Evolutionary conservation across 768 basidiomycete genomes (phyloP), one percentile per base, ranked within the genome.

Genomic region (Suillus occidentalis): DNA sequence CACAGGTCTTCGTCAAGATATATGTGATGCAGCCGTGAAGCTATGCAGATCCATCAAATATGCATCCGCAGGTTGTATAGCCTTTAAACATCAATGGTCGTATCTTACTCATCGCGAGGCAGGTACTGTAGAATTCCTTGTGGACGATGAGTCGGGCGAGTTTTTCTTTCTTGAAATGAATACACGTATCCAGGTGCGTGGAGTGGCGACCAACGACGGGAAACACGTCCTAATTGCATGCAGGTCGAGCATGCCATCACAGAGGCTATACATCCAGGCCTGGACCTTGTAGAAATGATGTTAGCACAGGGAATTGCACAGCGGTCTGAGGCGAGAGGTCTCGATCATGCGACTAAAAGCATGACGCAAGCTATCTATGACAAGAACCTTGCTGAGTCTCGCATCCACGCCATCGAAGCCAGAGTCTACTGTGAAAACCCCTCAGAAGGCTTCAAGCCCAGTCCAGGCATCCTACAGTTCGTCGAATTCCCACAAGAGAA

Each of bases 91-190:
- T 52, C 36, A 49, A 18, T 0, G 28, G 22, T 60, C 14, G 49
- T 14, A 13, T 18, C 45, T 10, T 65, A 22, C 61, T 55, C 12
- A 25, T 28, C 59, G 25, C 13, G n/a, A 34, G 25, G 8, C 67
- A 84, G 89, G 88, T 4, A 90, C 88, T 0, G 83, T 90, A 18
- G 90, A 91, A 70, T 90, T 87, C 71, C 77, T 90, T 6, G 85
- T 88, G 7, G 83, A 87, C 66, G 80, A 86, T 52, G 62, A 75
- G 0, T 84, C 83, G 1, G 82, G 79, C 0, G 69, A 78, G 1
- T 89, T 88, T 75, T 89, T 81, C 76, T 91, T 90, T 65, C 78
- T 91, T 14, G 89, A 91, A 72, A 86, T 90, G 84, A 90, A 91
- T 66, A 87, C 87, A 0, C 81, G 88, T 10, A 83, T 89, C 53